Evolutionary conservation across 192 early-diverging fungal genomes (phyloP).

Genomic region (Funneliformis geosporum): DNA sequence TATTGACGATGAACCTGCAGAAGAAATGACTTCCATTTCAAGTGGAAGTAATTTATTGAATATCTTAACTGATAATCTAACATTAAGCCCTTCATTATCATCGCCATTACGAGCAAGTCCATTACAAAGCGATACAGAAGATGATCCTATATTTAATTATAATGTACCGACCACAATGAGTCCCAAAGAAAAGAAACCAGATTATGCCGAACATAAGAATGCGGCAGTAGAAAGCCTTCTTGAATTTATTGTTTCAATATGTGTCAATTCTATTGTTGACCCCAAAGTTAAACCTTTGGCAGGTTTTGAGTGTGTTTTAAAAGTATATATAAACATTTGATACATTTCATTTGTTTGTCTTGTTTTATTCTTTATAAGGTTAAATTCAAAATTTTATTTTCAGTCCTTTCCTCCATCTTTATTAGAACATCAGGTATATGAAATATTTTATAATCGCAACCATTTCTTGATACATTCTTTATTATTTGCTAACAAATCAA

Average conservation of each 20-base stretch:
- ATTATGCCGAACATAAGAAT: constrained; percentile 33
- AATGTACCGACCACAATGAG: constrained; percentile 34
- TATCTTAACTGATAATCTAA: neutral
- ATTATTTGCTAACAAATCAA: neutral
- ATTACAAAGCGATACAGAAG: constrained; percentile 12
- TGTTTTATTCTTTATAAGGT: neutral
- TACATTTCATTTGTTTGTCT: neutral
- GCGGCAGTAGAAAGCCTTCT: constrained; percentile 46
- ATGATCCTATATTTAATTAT: constrained; percentile 12
- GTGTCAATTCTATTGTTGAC: constrained; percentile 53
- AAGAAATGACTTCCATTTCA: constrained; percentile 29
- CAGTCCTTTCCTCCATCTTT: constrained; percentile 42
- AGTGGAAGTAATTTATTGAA: neutral
- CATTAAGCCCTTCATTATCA: neutral
- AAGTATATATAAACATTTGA: constrained; percentile 35
- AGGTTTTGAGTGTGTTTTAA: constrained; percentile 48
- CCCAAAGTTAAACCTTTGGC: constrained; percentile 41
- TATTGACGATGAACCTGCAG: constrained; percentile 28
- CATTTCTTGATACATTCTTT: constrained; percentile 10
- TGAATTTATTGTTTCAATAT: constrained; percentile 53
- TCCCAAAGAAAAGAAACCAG: constrained; percentile 26
- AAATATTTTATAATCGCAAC: neutral
- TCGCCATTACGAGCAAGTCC: constrained; percentile 14
- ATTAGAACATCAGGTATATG: constrained; percentile 38
- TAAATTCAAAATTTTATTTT: constrained; percentile 2